Base-by-base conservation (phyloP, 805 yeast species). In the Candida sphagnicola region DNA sequence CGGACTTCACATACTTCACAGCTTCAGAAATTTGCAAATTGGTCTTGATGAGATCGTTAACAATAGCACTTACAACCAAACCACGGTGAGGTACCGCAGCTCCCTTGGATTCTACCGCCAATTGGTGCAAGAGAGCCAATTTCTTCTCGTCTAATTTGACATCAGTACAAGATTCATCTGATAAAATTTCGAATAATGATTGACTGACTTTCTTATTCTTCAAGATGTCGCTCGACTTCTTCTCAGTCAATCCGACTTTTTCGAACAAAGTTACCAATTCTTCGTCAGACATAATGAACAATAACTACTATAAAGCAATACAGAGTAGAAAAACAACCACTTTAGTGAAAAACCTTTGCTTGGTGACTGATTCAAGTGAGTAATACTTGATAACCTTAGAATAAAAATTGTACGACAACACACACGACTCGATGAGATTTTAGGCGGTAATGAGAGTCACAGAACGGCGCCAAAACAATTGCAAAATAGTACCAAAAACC, bases 171-270 rank as follows among this genome's bases (percentile, higher is more conserved):
- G 53, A 35, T 16, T 74, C 66, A 38, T 77, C 78, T 17, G 56
- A 51, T 39, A 85, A 69, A 42, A 89, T 74, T 26, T 75, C 75
- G 21, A 70, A 72, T 37, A 93, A 72, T 1, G 95, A 77, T 29
- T 69, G 67, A 13, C 91, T 76, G 29, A 90, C 95, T 61, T 90
- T 90, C 57, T 81, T 80, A 67, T 93, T 91, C 61, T 88, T 91
- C 40, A 79, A 61, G 41, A 89, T 82, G 56, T 93, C 98, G 35
- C 79, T 77, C 43, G 85, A 72, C 59, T 86, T 87, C 49, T 78
- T 70, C 13, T 83, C 91, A 49, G 75, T 78, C 48, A 85, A 78
- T 11, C 95, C 95, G 41, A 82, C 57, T 37, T 60, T 53, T 40
- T 62, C 51, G 41, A 77, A 76, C 24, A 61, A 57, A 16, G 48